A percentile compares a stretch with the other conserved stretches of the same genome.
These are phyloP conservation scores for Umbelopsis sp. DNA, from an alignment of 192 early-diverging fungal genomes.

Conservation along the genomic window DNA sequence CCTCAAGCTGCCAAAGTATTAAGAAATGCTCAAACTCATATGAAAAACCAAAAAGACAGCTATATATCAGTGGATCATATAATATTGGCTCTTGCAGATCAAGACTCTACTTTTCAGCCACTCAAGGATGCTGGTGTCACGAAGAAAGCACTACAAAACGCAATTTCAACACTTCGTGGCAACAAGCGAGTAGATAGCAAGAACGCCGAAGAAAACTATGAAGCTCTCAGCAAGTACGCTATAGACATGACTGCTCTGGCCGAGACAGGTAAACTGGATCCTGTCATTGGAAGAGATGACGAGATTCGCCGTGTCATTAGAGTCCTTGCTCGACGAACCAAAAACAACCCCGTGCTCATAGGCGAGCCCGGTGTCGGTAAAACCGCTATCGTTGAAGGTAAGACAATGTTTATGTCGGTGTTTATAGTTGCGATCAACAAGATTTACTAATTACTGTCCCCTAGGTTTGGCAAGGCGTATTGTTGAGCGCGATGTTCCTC, in stretches of 20 bases:
- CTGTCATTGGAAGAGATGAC: slow-evolving; percentile 95
- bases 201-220: slow-evolving; percentile 86
- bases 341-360: slow-evolving; percentile 78
- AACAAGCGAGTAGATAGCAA: slow-evolving; percentile 82
- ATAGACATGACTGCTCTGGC: slow-evolving; percentile 85
- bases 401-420: not conserved
- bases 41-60: slow-evolving; percentile 88
- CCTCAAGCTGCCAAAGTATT: slow-evolving; percentile 66
- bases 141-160: slow-evolving; percentile 72
- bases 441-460: not conserved
- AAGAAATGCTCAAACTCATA: slow-evolving; percentile 74
- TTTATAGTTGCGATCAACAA: not conserved
- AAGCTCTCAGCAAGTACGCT: slow-evolving; percentile 94
- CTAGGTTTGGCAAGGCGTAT: slow-evolving; percentile 88
- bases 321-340: slow-evolving; percentile 80
- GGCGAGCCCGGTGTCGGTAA: slow-evolving; percentile 85
- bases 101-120: slow-evolving; percentile 58
- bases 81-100: slow-evolving; percentile 80
- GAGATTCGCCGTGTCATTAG: slow-evolving; percentile 95
- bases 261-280: slow-evolving; percentile 91
- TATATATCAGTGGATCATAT: slow-evolving; percentile 89
- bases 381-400: slow-evolving; percentile 85
- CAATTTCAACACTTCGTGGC: slow-evolving; percentile 78
- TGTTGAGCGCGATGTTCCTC: slow-evolving; percentile 89
- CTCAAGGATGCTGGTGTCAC: slow-evolving; percentile 72